A percentile compares a stretch with the other conserved stretches of the same genome.
phyloP scores from a whole-genome alignment of 1,139 yeast species.

The Lipomyces yarrowii region DNA sequence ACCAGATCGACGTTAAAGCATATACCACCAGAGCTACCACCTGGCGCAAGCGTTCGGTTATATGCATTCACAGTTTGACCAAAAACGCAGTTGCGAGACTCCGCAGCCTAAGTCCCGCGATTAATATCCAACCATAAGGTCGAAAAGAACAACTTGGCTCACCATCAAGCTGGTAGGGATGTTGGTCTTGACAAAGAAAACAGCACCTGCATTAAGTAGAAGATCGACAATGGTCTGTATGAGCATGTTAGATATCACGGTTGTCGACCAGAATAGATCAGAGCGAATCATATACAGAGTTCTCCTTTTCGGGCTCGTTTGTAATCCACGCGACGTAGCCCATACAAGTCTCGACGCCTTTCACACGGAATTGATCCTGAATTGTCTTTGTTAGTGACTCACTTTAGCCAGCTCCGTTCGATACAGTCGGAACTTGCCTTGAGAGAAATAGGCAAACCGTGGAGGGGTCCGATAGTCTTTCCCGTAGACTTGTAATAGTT shows the following conservation, averaged over 20 bases:
- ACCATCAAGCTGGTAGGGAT: constrained; percentile 60
- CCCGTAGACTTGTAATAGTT: constrained; percentile 45
- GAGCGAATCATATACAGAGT: constrained; percentile 44
- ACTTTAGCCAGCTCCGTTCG: neutral
- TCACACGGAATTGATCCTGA: constrained; percentile 47
- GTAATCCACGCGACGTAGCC: constrained; percentile 57
- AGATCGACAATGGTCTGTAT: constrained; percentile 48
- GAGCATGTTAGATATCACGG: neutral
- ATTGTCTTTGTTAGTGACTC: neutral
- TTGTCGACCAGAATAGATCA: neutral
- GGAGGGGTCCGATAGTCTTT: constrained; percentile 52
- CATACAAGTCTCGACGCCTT: constrained; percentile 31
- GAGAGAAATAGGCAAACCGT: constrained; percentile 59
- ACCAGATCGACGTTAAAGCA: neutral
- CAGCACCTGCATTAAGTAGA: constrained; percentile 65
- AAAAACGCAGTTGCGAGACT: constrained; percentile 50
- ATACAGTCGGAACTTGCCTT: constrained; percentile 24
- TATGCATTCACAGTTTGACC: constrained; percentile 59
- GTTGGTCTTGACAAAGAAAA: constrained; percentile 58
- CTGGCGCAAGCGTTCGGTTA: constrained; percentile 54
- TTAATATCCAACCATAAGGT: neutral
- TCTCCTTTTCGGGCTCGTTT: constrained; percentile 50
- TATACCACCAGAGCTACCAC: constrained; percentile 57
- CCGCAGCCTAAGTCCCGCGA: constrained; percentile 42
- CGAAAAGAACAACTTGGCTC: neutral